Evolutionary conservation across 225 moss, liverwort and hornwort species (phyloP).

Genomic region (Sphagnum contortum): DNA sequence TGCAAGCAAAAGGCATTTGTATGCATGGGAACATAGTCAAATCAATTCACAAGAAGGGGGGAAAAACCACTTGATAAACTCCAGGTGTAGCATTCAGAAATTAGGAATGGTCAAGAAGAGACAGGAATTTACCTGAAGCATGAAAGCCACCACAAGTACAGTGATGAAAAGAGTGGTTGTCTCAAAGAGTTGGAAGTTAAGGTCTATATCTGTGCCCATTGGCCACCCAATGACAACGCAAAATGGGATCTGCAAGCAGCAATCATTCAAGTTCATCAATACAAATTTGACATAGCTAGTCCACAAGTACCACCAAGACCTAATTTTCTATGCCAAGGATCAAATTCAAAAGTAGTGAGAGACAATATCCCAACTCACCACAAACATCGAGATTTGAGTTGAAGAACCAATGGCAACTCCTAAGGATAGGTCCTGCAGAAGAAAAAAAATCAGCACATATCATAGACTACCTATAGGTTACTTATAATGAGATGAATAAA

Average conservation of each 20-base stretch:
- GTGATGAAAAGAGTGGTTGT: constrained; percentile 77
- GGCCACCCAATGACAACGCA: constrained; percentile 73
- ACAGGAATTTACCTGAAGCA: constrained; percentile 31
- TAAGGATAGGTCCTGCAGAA: constrained; percentile 51
- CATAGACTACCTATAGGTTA: too few species aligned
- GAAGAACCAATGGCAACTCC: constrained; percentile 80
- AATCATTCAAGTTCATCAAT: too few species aligned
- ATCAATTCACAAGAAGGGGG: too few species aligned
- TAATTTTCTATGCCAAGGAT: too few species aligned
- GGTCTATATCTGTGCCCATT: constrained; percentile 64
- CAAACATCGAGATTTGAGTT: constrained; percentile 78
- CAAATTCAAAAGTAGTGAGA: too few species aligned
- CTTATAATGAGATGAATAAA: too few species aligned
- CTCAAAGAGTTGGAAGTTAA: constrained; percentile 82
- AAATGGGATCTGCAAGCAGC: constrained; percentile 56
- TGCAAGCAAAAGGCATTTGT: too few species aligned
- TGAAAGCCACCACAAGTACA: constrained; percentile 63
- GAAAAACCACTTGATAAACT: too few species aligned
- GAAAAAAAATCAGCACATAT: too few species aligned
- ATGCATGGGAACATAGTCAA: too few species aligned
- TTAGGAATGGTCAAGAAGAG: too few species aligned
- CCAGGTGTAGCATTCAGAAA: too few species aligned
- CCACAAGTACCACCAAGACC: background rate
- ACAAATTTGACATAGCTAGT: background rate
- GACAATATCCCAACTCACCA: constrained; percentile 15